Base-by-base conservation (phyloP, 225 moss, liverwort and hornwort species). In the Sphagnum contortum region DNA sequence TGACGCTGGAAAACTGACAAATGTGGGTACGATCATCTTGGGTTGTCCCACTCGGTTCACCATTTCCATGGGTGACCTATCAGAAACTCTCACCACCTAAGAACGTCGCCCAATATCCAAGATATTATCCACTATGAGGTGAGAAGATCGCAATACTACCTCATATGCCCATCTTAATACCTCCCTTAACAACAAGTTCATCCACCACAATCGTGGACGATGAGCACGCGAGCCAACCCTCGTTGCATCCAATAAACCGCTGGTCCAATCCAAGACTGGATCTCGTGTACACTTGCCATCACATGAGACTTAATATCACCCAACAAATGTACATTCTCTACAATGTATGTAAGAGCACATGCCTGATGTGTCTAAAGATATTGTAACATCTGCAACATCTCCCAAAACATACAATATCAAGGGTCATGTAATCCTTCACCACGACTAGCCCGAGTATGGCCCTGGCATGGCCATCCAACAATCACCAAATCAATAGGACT, bases 1-100 rank as follows among this genome's bases (percentile, higher is more conserved):
- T n/a, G n/a, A n/a, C n/a, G n/a, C n/a, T 48, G 60, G 60, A 51
- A 60, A 68, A 60, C 49, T 68, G 2, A 68, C 47, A 2, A 68
- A 4, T 2, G 58, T 60, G 47, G 68, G 48, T 3, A 68, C n/a
- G 29, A 44, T 3, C 4, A 48, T 48, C n/a, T 7, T 7, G 0
- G 47, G 68, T 1, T n/a, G 2, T n/a, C 60, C 60, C 2, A 49
- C 48, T 48, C 9, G 48, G 48, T 59, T 69, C 9, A 60, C 49
- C 2, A 57, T 48, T 8, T 2, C 57, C 9, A 59, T 48, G 6
- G 67, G 67, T 8, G 67, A 47, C 13, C 45, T 3, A 69, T 60
- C 48, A 2, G 48, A 2, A 12, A 59, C 48, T 14, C 45, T 49
- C 58, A 69, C 49, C 7, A 11, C 48, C 51, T 69, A 48, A 12